These are phyloP conservation scores for Ceratocystiopsis minuta DNA, from an alignment of 2,329 filamentous ascomycete species.

Conservation along the genomic window DNA sequence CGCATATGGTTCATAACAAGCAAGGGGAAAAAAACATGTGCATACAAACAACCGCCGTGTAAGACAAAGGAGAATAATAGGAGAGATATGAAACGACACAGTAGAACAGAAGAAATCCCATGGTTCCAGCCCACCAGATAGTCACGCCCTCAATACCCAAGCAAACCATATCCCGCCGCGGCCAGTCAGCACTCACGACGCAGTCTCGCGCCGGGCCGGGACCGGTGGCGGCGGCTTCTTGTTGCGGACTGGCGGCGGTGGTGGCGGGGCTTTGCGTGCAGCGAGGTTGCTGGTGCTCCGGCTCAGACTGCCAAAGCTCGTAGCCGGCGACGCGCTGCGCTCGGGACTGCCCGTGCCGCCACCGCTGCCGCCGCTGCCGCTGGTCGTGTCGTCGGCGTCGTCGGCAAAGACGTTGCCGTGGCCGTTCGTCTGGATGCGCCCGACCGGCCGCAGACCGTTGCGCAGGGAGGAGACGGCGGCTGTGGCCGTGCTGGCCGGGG, in stretches of 20 bases:
- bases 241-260: slow-evolving; percentile 26
- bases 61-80: no score
- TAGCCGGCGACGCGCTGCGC: slow-evolving; percentile 35
- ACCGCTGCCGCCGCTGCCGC: slow-evolving; percentile 28
- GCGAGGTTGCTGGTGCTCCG: slow-evolving; percentile 23
- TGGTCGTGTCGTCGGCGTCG: slow-evolving; percentile 29
- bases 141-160: no score
- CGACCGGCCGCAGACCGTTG: slow-evolving; percentile 26
- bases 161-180: no score
- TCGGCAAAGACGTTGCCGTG: slow-evolving; percentile 29
- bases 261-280: slow-evolving; percentile 24
- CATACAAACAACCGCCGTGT: no score
- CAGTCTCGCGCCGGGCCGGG: slow-evolving; percentile 15
- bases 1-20: no score
- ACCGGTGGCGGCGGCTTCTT: slow-evolving; percentile 40
- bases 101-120: no score
- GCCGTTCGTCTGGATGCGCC: slow-evolving; percentile 23
- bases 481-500: slow-evolving; percentile 8
- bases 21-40: no score
- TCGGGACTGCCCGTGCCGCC: slow-evolving; percentile 19
- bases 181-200: no score
- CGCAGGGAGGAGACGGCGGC: slow-evolving; percentile 15
- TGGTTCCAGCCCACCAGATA: no score
- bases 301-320: slow-evolving; percentile 36
- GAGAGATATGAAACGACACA: no score